Evolutionary conservation across 148 eudicot species (phyloP), one percentile per base, ranked within the genome.

Genomic region (Rhododendron mucronatum): DNA sequence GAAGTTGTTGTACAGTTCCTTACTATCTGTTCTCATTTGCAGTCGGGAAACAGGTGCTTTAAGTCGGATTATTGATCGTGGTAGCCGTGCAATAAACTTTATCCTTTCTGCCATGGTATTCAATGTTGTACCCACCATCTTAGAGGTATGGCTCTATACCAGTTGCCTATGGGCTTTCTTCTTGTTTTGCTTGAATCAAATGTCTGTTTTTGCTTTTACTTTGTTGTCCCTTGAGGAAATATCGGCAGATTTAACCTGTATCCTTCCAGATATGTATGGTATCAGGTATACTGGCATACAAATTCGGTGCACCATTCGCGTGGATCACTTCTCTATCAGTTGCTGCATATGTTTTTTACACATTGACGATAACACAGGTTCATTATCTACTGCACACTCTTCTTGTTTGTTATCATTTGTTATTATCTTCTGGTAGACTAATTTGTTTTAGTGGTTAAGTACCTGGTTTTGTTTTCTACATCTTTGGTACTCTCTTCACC

Each of bases 31-130:
- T 78, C 86, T 41, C 78, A 53, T 82, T 83, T 81, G 79, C 87
- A 96, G 99, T 89, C 99, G 99, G 85, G 99, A 96, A 91, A 96
- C 99, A 82, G 99, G 99, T 84, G 99, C 88, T 88, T 91, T 96
- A 20, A 95, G 90, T 90, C 96, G 99, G 76, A 93, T 92, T 80
- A 95, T 96, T 85, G 99, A 96, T 88, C 99, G 99, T 89, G 99
- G 99, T 89, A 96, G 99, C 93, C 98, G 99, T 86, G 99, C 97
- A 85, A 96, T 96, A 87, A 95, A 95, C 88, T 96, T 95, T 87
- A 91, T 96, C 84, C 98, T 96, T 81, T 92, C 97, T 39, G 88
- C 99, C 84, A 96, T 94, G 98, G 96, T 96, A 84, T 95, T 96
- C 88, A 96, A 96, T 90, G 89, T 96, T 80, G 94, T 95, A 51